Evolutionary conservation across 148 eudicot species (phyloP), one percentile per base, ranked within the genome.

Genomic region (Linanthus parryae): DNA sequence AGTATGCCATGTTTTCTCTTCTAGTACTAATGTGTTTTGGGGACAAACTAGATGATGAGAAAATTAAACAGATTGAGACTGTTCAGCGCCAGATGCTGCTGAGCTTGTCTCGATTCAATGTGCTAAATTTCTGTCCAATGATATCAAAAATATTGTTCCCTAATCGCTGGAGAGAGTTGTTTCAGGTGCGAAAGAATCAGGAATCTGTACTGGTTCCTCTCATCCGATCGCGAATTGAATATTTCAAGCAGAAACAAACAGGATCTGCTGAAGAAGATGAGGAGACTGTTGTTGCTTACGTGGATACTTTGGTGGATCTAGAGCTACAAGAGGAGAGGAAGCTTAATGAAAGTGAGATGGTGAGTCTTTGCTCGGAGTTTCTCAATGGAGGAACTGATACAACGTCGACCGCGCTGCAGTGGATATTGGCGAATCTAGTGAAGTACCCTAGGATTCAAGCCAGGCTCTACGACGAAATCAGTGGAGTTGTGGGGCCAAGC

Each of bases 11-110:
- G 61, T 67, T 67, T 36, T 60, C 65, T 15, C 55, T 67, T 14
- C 71, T 67, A 20, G 59, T 54, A 16, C 54, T 36, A 18, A 46
- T 67, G 60, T 67, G 71, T 18, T 67, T 67, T 5, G 71, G 71
- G 3, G 71, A 60, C 24, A 54, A 55, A 5, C 44, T 59, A 3
- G 56, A 60, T 28, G 66, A 67, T 19, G 20, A 24, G 8, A 41
- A 19, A 23, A 41, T 67, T 26, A 9, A 29, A 16, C 51, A 67
- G 27, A 55, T 67, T 7, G 65, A 46, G 43, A 44, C 48, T 23
- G 71, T 48, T 2, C 71, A 67, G 34, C 41, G 65, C 5, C 65
- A 50, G 1, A 48, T 56, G 4, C 37, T 60, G 10, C 8, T 23
- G 2, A 49, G 39, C 36, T 35, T 63, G 0, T 17, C 48, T 0